Evolutionary conservation across 1,139 yeast species (phyloP).

Genomic region (Yamadazyma blattariae): DNA sequence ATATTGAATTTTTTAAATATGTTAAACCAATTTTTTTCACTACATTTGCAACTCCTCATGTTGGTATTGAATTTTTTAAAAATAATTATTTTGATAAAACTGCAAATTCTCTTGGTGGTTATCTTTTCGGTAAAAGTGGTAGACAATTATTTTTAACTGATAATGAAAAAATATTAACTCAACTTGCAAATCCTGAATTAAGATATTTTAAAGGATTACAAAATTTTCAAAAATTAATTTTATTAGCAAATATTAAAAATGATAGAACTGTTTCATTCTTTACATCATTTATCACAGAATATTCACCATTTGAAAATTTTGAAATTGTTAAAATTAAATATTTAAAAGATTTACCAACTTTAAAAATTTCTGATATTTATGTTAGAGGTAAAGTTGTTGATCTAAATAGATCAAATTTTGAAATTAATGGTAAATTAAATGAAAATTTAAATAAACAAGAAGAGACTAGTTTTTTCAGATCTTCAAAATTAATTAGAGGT

Average conservation of each 20-base stretch:
- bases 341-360: constrained; percentile 33
- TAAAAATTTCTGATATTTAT: constrained; percentile 27
- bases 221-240: constrained; percentile 53
- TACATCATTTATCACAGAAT: constrained; percentile 50
- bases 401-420: constrained; percentile 31
- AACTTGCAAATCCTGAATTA: constrained; percentile 55
- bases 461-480: constrained; percentile 34
- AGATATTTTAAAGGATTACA: constrained; percentile 54
- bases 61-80: constrained; percentile 60
- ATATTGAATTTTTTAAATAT: constrained; percentile 50
- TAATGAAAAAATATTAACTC: constrained; percentile 40
- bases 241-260: constrained; percentile 72
- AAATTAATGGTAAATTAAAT: constrained; percentile 1
- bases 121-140: constrained; percentile 71
- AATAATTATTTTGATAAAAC: constrained; percentile 39
- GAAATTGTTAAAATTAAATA: constrained; percentile 37
- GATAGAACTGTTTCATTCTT: constrained; percentile 63
- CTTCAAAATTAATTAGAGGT: constrained; percentile 26
- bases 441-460: constrained; percentile 33
- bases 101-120: constrained; percentile 59
- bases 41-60: constrained; percentile 90
- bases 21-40: constrained; percentile 66
- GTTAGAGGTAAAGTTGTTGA: constrained; percentile 59
- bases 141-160: constrained; percentile 63
- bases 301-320: constrained; percentile 49